phyloP scores from a whole-genome alignment of 2,329 filamentous ascomycete genomes.

The Sordariomycetes sp. region DNA sequence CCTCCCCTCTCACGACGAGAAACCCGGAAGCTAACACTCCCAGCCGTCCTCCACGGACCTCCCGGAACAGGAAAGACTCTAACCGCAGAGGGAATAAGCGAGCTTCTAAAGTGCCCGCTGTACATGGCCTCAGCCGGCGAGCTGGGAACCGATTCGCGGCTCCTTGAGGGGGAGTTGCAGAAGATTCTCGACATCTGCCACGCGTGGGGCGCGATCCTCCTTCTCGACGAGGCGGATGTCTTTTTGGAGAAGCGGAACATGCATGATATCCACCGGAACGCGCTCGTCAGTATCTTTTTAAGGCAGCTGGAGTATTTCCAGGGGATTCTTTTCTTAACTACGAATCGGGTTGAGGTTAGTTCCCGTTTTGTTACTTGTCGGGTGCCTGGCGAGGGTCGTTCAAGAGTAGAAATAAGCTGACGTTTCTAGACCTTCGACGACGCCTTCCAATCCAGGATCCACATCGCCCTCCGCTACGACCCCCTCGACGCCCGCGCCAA shows the following conservation, averaged over 20 bases:
- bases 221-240: conserved; percentile 11
- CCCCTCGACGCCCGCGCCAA: conserved; percentile 60
- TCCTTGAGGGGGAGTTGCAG: conserved; percentile 63
- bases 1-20: neutral
- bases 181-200: conserved; percentile 40
- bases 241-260: conserved; percentile 10
- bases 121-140: conserved; percentile 78
- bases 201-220: conserved; percentile 13
- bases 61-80: conserved; percentile 33
- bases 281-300: conserved; percentile 20
- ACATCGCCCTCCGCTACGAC: conserved; percentile 73
- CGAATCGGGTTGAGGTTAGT: conserved; percentile 22
- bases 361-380: neutral
- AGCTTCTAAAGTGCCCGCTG: conserved; percentile 66
- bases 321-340: conserved; percentile 29
- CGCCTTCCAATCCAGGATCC: conserved; percentile 78
- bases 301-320: conserved; percentile 24
- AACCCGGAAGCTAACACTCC: conserved; percentile 8
- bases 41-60: conserved; percentile 53
- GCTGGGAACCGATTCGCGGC: conserved; percentile 62
- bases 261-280: conserved; percentile 12
- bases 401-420: neutral
- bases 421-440: conserved; percentile 64
- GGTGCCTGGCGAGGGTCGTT: too few species aligned
- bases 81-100: conserved; percentile 51